Base-by-base conservation (phyloP, 2,329 filamentous ascomycete genomes). In the Botrytis squamosa region DNA sequence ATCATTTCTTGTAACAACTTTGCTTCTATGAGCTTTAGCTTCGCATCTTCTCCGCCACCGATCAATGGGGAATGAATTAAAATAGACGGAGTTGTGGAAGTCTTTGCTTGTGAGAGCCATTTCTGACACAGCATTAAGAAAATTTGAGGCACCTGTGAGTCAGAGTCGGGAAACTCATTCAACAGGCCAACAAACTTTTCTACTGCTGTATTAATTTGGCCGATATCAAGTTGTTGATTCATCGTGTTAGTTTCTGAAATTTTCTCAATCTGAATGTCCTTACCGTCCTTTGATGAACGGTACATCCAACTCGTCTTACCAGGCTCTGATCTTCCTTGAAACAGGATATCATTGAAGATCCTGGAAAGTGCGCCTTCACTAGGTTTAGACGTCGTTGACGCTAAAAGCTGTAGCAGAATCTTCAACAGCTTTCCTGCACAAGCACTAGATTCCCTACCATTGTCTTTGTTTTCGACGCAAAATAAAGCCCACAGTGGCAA, bases 1-100 rank as follows among this genome's bases (percentile, higher is more conserved):
- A 93, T 88, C 82, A 94, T 86, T 49, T 86, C 87, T 78, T 92
- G 90, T 12, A 93, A 84, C 0, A 93, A 82, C 67, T 89, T 89
- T 8, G 90, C 85, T 75, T 92, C 86, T 9, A 87, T 81, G 1
- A 94, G 82, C 6, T 85, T 84, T 7, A 79, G 79, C 4, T 89
- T 74, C 0, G 87, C 83, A 64, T 88, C 85, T 1, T 80, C 77
- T 0, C 78, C 71, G 6, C 82, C 77, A 2, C 83, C 80, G 33
- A 82, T 77, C 16, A 79, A 74, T 8, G 80, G 75, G n/a, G 80
- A 79, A 16, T 80, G 72, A 46, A 83, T 82, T 63, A 78, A n/a
- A 77, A 72, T 72, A 59, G 73, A 36, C 25, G 33, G 25, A 14
- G 33, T 42, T 36, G 46, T 49, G 22, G 49, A 42, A 20, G 67